phyloP scores from a whole-genome alignment of 768 basidiomycete genomes.

The Leccinum fibrillosum region DNA sequence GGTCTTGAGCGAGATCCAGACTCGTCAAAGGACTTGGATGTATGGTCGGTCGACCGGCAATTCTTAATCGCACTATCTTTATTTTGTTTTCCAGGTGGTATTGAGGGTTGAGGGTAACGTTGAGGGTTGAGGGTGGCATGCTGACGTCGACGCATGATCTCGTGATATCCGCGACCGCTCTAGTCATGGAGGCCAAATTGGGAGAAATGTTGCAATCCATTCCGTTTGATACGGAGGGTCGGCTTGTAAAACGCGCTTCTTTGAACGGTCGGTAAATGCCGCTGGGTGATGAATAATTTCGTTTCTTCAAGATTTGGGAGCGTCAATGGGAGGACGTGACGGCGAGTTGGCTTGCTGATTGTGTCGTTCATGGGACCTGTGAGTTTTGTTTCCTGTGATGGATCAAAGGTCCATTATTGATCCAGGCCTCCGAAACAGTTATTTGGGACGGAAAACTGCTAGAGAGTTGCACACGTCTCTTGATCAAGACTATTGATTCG shows the following conservation, averaged over 20 bases:
- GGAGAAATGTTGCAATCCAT: conserved; percentile 37
- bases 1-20: conserved; percentile 47
- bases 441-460: conserved; percentile 51
- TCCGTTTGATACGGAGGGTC: conserved; percentile 56
- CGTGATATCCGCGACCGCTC: conserved; percentile 46
- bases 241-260: conserved; percentile 44
- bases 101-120: conserved; percentile 6
- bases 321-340: conserved; percentile 22
- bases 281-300: neutral
- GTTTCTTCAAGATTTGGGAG: conserved; percentile 24
- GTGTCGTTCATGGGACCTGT: conserved; percentile 43
- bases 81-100: conserved; percentile 39
- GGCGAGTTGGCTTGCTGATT: conserved; percentile 21
- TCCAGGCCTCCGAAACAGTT: conserved; percentile 35
- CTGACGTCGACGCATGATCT: conserved; percentile 44
- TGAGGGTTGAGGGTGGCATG: conserved; percentile 43
- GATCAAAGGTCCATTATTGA: neutral
- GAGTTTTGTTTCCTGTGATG: conserved; percentile 19
- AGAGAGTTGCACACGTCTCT: conserved; percentile 36
- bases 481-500: conserved; percentile 37
- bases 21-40: conserved; percentile 47
- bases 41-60: conserved; percentile 46
- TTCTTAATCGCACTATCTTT: neutral
- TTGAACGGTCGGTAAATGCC: conserved; percentile 44
- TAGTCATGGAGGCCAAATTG: conserved; percentile 59